A percentile compares a stretch with the other conserved stretches of the same genome.
Conservation (phyloP, 345 rosid genomes). For the Viola odorata region DNA sequence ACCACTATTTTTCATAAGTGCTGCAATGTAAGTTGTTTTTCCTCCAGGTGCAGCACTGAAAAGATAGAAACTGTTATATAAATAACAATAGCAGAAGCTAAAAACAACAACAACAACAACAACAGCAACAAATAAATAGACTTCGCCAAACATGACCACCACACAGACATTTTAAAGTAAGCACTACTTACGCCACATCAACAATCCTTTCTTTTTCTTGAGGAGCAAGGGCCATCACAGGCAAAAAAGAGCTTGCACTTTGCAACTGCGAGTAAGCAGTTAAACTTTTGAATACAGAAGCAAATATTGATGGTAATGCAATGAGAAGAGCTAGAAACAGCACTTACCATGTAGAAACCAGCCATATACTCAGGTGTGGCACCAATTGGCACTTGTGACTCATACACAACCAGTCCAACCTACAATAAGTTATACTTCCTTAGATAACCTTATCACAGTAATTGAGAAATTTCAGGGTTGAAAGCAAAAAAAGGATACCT, state of each 20-base stretch:
- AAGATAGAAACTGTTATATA: constrained; percentile 16
- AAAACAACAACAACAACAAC: too few relatives aligned
- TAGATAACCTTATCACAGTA: background rate
- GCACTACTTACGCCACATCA: constrained; percentile 86
- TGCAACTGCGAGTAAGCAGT: constrained; percentile 52
- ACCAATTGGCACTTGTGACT: constrained; percentile 93
- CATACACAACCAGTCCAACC: constrained; percentile 91
- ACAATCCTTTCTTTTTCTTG: constrained; percentile 82
- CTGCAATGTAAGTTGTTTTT: constrained; percentile 74
- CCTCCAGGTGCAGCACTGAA: constrained; percentile 97
- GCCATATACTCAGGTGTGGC: constrained; percentile 99
- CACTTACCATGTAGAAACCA: constrained; percentile 78
- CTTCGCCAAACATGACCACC: background rate
- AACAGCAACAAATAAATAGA: background rate
- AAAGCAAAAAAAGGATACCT: constrained; percentile 34
- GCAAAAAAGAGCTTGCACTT: constrained; percentile 95
- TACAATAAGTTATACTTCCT: constrained; percentile 23
- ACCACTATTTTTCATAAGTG: constrained; percentile 86
- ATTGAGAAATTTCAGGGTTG: background rate
- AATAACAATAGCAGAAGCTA: background rate
- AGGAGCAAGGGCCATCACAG: constrained; percentile 99
- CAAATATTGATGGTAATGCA: constrained; percentile 3
- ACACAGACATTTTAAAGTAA: background rate
- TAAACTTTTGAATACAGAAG: constrained; percentile 3
- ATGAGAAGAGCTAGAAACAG: constrained; percentile 2